Evolutionary conservation across 2,329 filamentous ascomycete genomes (phyloP).

Genomic region (Microcyclosporella mali): DNA sequence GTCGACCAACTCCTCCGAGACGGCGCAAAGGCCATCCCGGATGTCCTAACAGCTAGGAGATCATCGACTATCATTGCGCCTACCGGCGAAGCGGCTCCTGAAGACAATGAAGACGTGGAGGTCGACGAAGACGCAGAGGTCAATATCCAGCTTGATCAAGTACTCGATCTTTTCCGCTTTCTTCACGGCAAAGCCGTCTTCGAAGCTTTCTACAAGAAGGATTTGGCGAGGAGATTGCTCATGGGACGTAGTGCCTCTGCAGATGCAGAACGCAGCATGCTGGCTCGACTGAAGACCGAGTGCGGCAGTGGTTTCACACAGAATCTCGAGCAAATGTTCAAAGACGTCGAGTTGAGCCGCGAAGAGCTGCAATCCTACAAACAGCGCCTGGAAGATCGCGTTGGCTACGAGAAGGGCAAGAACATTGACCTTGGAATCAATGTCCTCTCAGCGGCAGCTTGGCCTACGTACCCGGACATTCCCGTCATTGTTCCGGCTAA

Average conservation of each 20-base stretch:
- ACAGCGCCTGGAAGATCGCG: conserved; percentile 54
- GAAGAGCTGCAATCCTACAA: conserved; percentile 93
- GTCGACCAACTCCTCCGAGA: conserved; percentile 83
- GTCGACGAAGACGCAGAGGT: conserved; percentile 89
- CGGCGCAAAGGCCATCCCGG: conserved; percentile 75
- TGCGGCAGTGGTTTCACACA: conserved; percentile 93
- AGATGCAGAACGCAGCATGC: conserved; percentile 93
- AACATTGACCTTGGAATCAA: conserved; percentile 75
- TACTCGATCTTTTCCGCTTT: conserved; percentile 90
- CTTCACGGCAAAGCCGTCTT: conserved; percentile 97
- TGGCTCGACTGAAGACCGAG: conserved; percentile 83
- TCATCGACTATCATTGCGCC: conserved; percentile 37
- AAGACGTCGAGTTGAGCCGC: conserved; percentile 86
- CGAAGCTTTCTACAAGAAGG: conserved; percentile 98
- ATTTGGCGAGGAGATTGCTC: conserved; percentile 79
- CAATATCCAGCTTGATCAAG: conserved; percentile 85
- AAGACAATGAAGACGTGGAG: conserved; percentile 54
- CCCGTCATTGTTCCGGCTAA: conserved; percentile 67
- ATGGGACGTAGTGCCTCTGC: conserved; percentile 90
- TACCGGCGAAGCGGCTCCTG: conserved; percentile 53
- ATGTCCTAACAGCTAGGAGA: conserved; percentile 49
- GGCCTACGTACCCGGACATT: conserved; percentile 83
- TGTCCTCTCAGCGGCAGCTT: conserved; percentile 83
- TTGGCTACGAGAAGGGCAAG: conserved; percentile 39
- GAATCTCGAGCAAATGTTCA: conserved; percentile 99